Base-by-base conservation (phyloP, 805 yeast genomes). In the Candida schatavii region DNA sequence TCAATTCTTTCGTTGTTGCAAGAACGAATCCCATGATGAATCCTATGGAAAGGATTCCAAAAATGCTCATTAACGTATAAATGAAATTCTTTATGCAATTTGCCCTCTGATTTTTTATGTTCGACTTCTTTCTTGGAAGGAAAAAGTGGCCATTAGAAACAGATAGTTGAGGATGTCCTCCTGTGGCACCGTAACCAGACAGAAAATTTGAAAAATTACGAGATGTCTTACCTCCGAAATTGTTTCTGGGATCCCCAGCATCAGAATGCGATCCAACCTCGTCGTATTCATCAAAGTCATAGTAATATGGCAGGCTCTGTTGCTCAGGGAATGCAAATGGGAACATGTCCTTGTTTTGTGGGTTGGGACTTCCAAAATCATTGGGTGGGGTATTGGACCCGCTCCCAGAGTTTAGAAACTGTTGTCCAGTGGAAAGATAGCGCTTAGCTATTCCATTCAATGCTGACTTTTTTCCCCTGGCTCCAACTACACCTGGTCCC, bases 1-100 rank as follows among this genome's bases (percentile, higher is more conserved):
- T 80, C 41, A 91, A 66, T 43, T 91, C 97, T 51, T 88, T 88
- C 15, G 88, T 83, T 1, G 96, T 82, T 0, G 97, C 97, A 32
- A 90, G 66, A 2, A 89, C 65, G 55, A 90, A 87, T 0, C 98
- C 98, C 54, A 83, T 71, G 4, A 85, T 68, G 54, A 91, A 88
- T 1, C 96, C 96, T 23, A 85, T 59, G 0, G 81, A 67, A 9
- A 87, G 61, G n/a, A 88, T 68, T 11, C 75, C 57, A 13, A 78
- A 49, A 2, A 78, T 71, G 28, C 74, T 54, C 31, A 70, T 49
- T 26, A 75, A 46, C 0, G 81, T 72, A 47, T 75, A 77, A 39
- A 68, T 53, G 25, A 68, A 61, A 5, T 61, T 58, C 39, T 58
- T 66, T 30, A 64, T 37, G 37, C 58, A 60, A 33, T 49, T 55